Conservation (phyloP, 2,329 filamentous ascomycete species). For the Fusarium sp. region DNA sequence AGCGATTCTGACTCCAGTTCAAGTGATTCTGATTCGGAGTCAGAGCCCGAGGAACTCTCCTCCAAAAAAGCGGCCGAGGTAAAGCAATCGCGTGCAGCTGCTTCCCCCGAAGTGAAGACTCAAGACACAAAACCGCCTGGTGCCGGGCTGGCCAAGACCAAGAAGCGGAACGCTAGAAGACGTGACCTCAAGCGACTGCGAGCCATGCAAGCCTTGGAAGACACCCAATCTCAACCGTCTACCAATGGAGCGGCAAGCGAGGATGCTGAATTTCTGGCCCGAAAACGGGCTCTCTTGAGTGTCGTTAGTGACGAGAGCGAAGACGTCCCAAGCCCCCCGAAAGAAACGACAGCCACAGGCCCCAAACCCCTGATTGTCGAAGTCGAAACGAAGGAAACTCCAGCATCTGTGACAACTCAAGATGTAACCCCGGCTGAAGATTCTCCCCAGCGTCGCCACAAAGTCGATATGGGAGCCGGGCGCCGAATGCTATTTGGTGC, state of each 20-base stretch:
- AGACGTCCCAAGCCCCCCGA: not conserved
- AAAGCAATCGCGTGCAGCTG: not conserved
- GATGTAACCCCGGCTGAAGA: slow-evolving; percentile 15
- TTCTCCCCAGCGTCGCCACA: slow-evolving; percentile 29
- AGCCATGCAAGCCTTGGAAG: slow-evolving; percentile 14
- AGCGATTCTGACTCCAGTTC: slow-evolving; percentile 37
- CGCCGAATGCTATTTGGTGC: slow-evolving; percentile 77
- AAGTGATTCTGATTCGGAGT: slow-evolving; percentile 46
- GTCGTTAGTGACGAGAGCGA: slow-evolving; percentile 39
- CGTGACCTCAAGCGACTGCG: slow-evolving; percentile 50
- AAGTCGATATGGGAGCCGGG: slow-evolving; percentile 66
- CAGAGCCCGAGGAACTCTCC: slow-evolving; percentile 52
- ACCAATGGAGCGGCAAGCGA: slow-evolving; percentile 15
- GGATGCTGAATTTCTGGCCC: slow-evolving; percentile 49
- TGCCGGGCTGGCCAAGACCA: slow-evolving; percentile 56
- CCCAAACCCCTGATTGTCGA: slow-evolving; percentile 2
- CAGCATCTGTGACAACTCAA: not conserved
- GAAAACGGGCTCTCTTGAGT: slow-evolving; percentile 56
- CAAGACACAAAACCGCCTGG: slow-evolving; percentile 46
- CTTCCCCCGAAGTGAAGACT: not conserved
- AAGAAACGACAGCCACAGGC: slow-evolving; percentile 2
- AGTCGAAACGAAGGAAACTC: slow-evolving; percentile 5
- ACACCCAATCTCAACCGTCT: slow-evolving; percentile 34
- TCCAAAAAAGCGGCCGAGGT: slow-evolving; percentile 45
- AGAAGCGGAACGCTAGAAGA: slow-evolving; percentile 64